These are phyloP conservation scores for Rostrohypoxylon terebratum DNA, from an alignment of 495 filamentous ascomycete genomes.

Conservation along the genomic window DNA sequence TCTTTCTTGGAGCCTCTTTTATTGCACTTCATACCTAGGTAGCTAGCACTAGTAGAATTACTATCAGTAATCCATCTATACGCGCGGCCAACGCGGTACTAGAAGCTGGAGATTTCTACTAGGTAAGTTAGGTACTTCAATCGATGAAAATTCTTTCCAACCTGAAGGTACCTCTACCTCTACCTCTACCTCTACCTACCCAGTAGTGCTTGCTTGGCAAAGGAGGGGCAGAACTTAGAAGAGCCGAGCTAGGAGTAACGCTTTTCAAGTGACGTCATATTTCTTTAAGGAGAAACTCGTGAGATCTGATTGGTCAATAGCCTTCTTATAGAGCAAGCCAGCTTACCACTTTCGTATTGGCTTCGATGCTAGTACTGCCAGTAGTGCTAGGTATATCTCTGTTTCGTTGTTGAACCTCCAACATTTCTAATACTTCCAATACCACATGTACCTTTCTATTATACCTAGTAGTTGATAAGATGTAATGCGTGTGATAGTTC, in stretches of 20 bases:
- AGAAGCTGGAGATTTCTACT: neutral
- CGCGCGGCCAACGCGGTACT: constrained; percentile 16
- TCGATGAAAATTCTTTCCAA: no score
- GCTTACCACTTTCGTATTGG: constrained; percentile 24
- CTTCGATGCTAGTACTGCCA: neutral
- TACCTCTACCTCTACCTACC: neutral
- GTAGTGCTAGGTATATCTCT: constrained; percentile 2
- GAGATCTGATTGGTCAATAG: constrained; percentile 30
- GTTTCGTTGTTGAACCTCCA: neutral
- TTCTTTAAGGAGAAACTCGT: constrained; percentile 16
- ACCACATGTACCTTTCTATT: neutral
- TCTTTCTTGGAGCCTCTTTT: neutral
- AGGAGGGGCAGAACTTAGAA: constrained; percentile 19
- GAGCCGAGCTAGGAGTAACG: constrained; percentile 24
- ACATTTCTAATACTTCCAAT: neutral
- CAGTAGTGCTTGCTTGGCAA: neutral
- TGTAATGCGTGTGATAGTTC: constrained; percentile 23
- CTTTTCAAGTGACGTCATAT: constrained; percentile 36
- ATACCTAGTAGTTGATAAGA: constrained; percentile 19
- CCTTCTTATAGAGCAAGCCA: constrained; percentile 15
- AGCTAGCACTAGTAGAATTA: neutral
- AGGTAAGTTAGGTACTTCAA: neutral
- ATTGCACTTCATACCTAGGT: neutral
- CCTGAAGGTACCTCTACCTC: no score
- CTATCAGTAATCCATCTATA: neutral